Base-by-base conservation (phyloP, 768 basidiomycete genomes). In the Lactarius akahatsu region DNA sequence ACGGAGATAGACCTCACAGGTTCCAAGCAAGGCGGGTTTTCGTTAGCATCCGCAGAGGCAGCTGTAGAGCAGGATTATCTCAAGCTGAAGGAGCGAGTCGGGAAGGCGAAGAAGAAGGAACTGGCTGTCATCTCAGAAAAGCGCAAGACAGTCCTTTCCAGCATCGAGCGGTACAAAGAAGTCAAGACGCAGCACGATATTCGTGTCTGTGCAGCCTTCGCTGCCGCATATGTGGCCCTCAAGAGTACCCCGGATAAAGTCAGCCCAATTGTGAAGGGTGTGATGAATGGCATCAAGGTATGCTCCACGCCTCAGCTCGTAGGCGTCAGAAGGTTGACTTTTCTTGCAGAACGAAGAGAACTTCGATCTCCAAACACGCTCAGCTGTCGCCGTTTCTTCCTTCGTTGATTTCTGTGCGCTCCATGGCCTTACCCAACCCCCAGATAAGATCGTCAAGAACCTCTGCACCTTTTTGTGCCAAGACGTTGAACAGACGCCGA, bases 281-380 rank as follows among this genome's bases (percentile, higher is more conserved):
- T 98, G 63, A 98, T 98, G 91, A 96, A 94, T 64, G 93, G 95
- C 28, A 89, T 98, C 80, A 98, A 97, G 86, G 96, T 93, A 2
- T 6, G 50, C 23, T 23, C 28, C 54, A 38, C 52, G n/a, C 32
- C 23, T 54, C 52, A 20, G 16, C 18, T 34, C 38, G 13, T 43
- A 41, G 34, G 7, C 2, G 28, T 43, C 10, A 16, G 16, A 64
- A 45, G 34, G 28, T 45, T 52, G 16, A 20, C 28, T 32, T 56
- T 36, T 38, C 18, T 64, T 34, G 16, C 69, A 94, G 92, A 89
- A 85, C 69, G 97, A 99, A 75, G 91, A 92, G 69, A 97, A 96
- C 70, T 67, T 86, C 38, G 88, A 95, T 72, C 82, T 98, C 5
- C 97, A 99, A 76, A 86, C 80, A 30, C 91, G 96, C 13, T 93